Conservation (phyloP, 768 basidiomycete species). For the Xanthoconium stramineum region DNA sequence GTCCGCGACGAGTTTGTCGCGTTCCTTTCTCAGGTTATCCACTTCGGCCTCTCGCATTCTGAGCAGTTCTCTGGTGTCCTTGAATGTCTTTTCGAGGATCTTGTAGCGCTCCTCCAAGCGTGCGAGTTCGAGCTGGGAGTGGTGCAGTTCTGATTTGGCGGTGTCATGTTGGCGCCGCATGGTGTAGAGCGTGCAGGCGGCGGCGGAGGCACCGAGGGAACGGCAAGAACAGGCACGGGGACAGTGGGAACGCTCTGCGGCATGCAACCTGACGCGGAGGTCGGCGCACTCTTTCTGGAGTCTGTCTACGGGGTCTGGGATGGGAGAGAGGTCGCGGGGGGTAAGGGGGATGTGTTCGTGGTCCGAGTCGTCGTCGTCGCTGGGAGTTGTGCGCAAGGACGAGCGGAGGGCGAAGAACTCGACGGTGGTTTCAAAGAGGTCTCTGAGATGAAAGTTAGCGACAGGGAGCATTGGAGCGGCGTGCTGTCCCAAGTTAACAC, state of each 20-base stretch:
- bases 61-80: slow-evolving; percentile 60
- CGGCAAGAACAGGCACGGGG: slow-evolving; percentile 31
- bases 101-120: slow-evolving; percentile 62
- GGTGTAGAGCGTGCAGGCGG: slow-evolving; percentile 39
- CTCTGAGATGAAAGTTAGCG: slow-evolving; percentile 45
- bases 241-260: slow-evolving; percentile 34
- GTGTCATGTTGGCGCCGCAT: slow-evolving; percentile 55
- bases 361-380: slow-evolving; percentile 29
- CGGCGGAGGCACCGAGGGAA: slow-evolving; percentile 37
- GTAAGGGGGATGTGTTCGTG: slow-evolving; percentile 26
- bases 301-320: slow-evolving; percentile 39
- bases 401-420: slow-evolving; percentile 53
- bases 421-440: slow-evolving; percentile 53
- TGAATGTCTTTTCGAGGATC: slow-evolving; percentile 59
- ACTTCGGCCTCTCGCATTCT: slow-evolving; percentile 58
- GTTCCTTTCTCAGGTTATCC: slow-evolving; percentile 46
- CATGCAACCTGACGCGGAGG: slow-evolving; percentile 43
- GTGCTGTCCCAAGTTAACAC: background rate
- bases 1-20: slow-evolving; percentile 29
- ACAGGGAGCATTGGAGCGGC: slow-evolving; percentile 40
- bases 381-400: slow-evolving; percentile 25
- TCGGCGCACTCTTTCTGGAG: slow-evolving; percentile 39
- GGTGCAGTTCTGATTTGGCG: slow-evolving; percentile 52
- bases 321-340: slow-evolving; percentile 34
- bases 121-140: slow-evolving; percentile 49